Base-by-base conservation (phyloP, 345 rosid species). In the Hevea brasiliensis region DNA sequence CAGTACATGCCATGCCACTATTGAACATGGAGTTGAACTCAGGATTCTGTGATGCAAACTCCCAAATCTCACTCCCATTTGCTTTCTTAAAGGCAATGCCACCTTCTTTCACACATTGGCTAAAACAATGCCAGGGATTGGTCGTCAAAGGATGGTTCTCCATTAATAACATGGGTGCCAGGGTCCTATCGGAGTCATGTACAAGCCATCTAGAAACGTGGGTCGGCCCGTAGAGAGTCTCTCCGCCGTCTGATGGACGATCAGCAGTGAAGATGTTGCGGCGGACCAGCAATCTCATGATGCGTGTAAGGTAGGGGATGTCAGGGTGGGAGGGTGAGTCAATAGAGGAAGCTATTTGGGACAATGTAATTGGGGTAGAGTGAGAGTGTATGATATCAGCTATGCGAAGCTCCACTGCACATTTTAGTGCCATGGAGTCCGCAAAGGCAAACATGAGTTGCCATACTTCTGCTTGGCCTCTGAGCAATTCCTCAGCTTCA, bases 51-150 rank as follows among this genome's bases (percentile, higher is more conserved):
- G 80, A 53, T 0, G 74, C 80, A 4, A 78, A 63, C 0, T 73
- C 83, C 83, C 81, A 85, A n/a, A 82, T 0, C 3, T 72, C 75
- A n/a, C 53, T 15, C 7, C 84, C 88, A 56, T 76, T 61, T n/a
- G 84, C 85, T 77, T 67, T 82, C 50, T 80, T 14, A 67, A 80
- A 85, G 0, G 84, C 81, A 29, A 53, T 0, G 0, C 88, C 84
- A 24, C 86, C 81, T 75, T 84, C 84, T 78, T 71, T 68, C 0
- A 80, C 72, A 4, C 87, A 77, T 23, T 65, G 75, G 75, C 81
- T 71, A 0, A 83, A 9, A 29, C 3, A 69, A 18, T 74, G 81
- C 88, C 86, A 75, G 0, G 85, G 76, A 57, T 68, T 67, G 27
- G 8, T 1, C 4, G 26, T 64, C 17, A 6, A 55, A 0, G 83